Conservation (phyloP, 768 basidiomycete species). For the Auricularia sp. region DNA sequence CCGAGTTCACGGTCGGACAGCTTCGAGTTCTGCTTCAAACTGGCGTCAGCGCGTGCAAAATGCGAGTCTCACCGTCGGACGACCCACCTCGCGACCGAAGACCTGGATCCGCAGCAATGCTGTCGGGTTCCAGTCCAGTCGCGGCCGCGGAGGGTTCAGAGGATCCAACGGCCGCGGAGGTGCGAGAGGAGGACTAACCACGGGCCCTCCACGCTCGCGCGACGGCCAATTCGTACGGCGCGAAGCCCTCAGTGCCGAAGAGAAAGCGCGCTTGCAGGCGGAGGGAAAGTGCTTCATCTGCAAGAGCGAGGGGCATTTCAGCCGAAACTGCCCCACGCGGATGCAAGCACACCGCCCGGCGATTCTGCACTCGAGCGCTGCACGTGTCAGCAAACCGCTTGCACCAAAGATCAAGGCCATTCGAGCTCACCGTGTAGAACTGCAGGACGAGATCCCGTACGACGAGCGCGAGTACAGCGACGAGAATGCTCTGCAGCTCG, state of each 20-base stretch:
- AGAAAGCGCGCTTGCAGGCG: neutral
- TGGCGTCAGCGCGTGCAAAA: neutral
- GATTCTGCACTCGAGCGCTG: neutral
- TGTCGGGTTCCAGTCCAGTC: no score
- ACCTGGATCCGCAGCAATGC: no score
- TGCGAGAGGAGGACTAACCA: neutral
- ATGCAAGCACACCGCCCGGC: conserved; percentile 7
- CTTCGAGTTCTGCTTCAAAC: no score
- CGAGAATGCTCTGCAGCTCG: neutral
- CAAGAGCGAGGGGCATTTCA: conserved; percentile 18
- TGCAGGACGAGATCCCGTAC: no score
- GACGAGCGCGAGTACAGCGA: neutral
- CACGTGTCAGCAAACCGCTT: neutral
- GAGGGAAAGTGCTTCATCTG: conserved; percentile 22
- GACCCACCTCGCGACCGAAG: neutral
- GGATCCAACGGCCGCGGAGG: neutral
- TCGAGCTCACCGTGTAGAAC: no score
- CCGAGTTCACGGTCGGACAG: neutral
- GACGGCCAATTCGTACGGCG: no score
- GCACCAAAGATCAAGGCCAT: no score
- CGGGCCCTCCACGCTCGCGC: neutral
- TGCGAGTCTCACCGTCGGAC: neutral
- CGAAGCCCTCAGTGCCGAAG: neutral
- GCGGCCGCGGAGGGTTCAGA: no score
- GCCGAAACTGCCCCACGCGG: conserved; percentile 20